Conservation (phyloP, 2,329 filamentous ascomycete genomes). For the Teratosphaeria zuluensis region DNA sequence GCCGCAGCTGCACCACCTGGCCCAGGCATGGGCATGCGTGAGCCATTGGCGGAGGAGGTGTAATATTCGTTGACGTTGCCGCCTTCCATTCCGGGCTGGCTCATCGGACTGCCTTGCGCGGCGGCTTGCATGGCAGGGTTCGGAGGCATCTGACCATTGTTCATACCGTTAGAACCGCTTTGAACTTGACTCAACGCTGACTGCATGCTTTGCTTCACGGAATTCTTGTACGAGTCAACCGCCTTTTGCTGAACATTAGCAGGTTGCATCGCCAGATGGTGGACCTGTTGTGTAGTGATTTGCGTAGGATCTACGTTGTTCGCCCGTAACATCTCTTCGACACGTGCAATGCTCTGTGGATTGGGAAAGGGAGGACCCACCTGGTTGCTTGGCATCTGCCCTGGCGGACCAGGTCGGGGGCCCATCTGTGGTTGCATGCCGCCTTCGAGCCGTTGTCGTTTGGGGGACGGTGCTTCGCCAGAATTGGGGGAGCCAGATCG, state of each 20-base stretch:
- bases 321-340: slow-evolving; percentile 38
- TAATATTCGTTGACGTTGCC: slow-evolving; percentile 36
- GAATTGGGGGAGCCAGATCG: slow-evolving; percentile 72
- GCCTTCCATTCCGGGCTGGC: slow-evolving; percentile 49
- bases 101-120: slow-evolving; percentile 25
- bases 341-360: slow-evolving; percentile 12
- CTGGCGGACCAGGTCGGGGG: slow-evolving; percentile 21
- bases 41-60: neutral
- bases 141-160: slow-evolving; percentile 51
- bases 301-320: slow-evolving; percentile 67
- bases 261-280: slow-evolving; percentile 46
- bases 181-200: slow-evolving; percentile 58
- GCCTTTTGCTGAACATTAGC: slow-evolving; percentile 65
- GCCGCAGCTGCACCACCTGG: slow-evolving; percentile 8
- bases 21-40: neutral
- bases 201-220: slow-evolving; percentile 73
- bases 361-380: slow-evolving; percentile 22
- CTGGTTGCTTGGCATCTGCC: slow-evolving; percentile 21
- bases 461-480: slow-evolving; percentile 82
- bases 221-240: slow-evolving; percentile 78
- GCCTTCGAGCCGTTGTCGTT: slow-evolving; percentile 68
- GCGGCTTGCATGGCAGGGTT: slow-evolving; percentile 40
- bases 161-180: slow-evolving; percentile 47
- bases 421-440: slow-evolving; percentile 67
- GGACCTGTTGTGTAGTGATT: slow-evolving; percentile 68